A percentile compares a stretch with the other conserved stretches of the same genome.
Conservation (phyloP, 306 rosid species). For the Herpetospermum pedunculosum region DNA sequence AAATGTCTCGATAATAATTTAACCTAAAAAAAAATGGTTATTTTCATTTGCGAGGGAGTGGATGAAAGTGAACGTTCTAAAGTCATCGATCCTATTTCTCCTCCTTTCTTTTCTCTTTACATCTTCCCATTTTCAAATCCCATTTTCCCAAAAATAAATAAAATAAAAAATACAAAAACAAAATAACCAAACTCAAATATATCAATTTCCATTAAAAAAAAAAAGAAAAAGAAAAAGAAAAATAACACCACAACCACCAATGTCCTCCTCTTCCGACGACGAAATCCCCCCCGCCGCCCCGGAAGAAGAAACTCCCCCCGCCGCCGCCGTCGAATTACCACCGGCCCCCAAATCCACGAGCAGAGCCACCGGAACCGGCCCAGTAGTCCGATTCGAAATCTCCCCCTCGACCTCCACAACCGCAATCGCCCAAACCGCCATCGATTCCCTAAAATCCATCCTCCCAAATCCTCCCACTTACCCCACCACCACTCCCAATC, state of each 20-base stretch:
- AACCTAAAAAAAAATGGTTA: background rate
- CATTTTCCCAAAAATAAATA: background rate
- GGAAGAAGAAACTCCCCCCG: background rate
- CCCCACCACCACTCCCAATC: slow-evolving; percentile 14
- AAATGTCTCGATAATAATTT: too few species aligned
- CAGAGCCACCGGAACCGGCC: background rate
- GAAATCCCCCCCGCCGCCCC: background rate
- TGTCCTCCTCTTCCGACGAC: background rate
- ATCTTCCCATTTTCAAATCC: background rate
- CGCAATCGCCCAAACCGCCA: slow-evolving; percentile 6
- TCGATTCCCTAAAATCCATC: slow-evolving; percentile 42
- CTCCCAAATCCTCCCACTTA: slow-evolving; percentile 27
- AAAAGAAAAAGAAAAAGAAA: background rate
- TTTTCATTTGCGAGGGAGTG: background rate
- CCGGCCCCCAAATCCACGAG: background rate
- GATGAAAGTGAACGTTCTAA: background rate
- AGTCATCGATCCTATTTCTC: background rate
- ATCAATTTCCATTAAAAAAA: background rate
- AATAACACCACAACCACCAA: too few species aligned
- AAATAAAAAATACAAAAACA: background rate
- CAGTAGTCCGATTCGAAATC: background rate
- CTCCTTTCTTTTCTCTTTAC: background rate
- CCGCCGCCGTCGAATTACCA: background rate
- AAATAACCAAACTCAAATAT: background rate
- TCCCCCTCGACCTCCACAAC: background rate